Conservation (phyloP, 139 green algal genomes). For the Zygnema circumcarinatum region DNA sequence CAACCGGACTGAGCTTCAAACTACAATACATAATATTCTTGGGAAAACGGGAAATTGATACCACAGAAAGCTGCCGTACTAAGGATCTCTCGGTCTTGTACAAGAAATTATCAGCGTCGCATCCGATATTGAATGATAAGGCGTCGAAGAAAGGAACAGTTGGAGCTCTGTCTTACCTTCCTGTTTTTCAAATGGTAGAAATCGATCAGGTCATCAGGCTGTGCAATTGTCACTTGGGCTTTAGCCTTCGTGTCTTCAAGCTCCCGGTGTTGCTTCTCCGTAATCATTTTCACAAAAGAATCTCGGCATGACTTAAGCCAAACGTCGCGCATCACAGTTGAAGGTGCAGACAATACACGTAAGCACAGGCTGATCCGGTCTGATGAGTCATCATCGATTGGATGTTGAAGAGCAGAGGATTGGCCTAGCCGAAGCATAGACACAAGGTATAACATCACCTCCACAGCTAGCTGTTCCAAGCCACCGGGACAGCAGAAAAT, state of each 20-base stretch:
- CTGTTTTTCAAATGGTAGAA: constrained; percentile 84
- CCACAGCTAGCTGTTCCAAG: constrained; percentile 42
- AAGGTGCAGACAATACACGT: constrained; percentile 68
- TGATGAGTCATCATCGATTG: constrained; percentile 81
- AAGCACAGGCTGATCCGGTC: constrained; percentile 84
- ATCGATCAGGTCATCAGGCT: constrained; percentile 87
- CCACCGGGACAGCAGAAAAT: background rate
- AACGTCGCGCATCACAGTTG: constrained; percentile 61
- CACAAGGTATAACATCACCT: constrained; percentile 83
- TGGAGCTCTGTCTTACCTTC: constrained; percentile 68
- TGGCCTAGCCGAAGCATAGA: constrained; percentile 87
- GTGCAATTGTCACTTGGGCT: constrained; percentile 54
- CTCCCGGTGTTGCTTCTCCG: constrained; percentile 68
- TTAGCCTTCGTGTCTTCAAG: constrained; percentile 73
- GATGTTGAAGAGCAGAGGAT: constrained; percentile 48
- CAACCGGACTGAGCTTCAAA: background rate
- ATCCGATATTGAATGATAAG: too few relatives aligned
- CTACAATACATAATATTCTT: background rate
- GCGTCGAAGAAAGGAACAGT: too few relatives aligned
- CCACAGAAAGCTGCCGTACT: background rate
- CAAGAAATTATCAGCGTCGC: too few relatives aligned
- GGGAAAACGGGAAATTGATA: background rate
- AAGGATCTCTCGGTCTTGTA: too few relatives aligned
- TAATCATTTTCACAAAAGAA: constrained; percentile 82
- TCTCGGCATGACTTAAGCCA: constrained; percentile 84